phyloP scores from a whole-genome alignment of 176 grass and related monocot species.

The Oryza meyeriana region DNA sequence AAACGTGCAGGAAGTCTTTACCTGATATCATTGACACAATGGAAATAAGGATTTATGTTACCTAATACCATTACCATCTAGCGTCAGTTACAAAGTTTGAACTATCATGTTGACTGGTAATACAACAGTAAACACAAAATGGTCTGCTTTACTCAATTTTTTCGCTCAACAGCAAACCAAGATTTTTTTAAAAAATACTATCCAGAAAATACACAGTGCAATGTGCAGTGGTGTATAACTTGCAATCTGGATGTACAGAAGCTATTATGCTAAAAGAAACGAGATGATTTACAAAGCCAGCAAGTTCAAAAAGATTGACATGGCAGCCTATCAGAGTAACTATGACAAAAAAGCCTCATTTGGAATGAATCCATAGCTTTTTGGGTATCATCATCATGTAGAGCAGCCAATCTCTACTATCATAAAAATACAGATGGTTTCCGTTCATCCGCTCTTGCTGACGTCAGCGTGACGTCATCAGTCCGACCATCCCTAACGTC shows the following conservation, averaged over 20 bases:
- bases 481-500: too few relatives aligned
- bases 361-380: constrained; percentile 71
- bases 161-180: background rate
- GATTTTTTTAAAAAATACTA: background rate
- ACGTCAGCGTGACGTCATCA: too few relatives aligned
- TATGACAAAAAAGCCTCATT: constrained; percentile 72
- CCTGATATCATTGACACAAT: background rate
- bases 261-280: background rate
- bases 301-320: background rate
- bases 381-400: constrained; percentile 44
- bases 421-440: too few relatives aligned
- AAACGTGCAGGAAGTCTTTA: background rate
- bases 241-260: background rate
- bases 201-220: background rate
- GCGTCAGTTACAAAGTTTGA: background rate
- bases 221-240: background rate
- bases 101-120: background rate
- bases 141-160: background rate
- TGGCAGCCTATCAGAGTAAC: constrained; percentile 60
- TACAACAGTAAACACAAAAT: background rate
- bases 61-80: background rate
- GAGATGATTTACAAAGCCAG: background rate
- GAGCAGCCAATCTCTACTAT: constrained; percentile 23
- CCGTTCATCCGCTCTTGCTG: too few relatives aligned
- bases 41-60: too few relatives aligned